A percentile compares a stretch with the other conserved stretches of the same genome.
phyloP scores from a whole-genome alignment of 371 early-diverging fungal species.

The Homolaphlyctis polyrhiza region DNA sequence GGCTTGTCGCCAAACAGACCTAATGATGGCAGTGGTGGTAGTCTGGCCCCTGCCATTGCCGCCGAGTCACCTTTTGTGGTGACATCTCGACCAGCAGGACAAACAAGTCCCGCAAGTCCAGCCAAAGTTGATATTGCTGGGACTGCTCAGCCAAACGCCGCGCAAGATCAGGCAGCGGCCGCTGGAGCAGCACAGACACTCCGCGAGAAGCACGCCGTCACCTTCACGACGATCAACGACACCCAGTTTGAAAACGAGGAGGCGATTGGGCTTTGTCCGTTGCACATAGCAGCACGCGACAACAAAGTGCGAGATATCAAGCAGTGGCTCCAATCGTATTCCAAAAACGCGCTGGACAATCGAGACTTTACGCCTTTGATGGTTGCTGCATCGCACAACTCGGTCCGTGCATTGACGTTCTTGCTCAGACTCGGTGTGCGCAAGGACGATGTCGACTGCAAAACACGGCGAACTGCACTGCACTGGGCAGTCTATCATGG shows the following conservation, averaged over 20 bases:
- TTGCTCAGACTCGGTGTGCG: not conserved
- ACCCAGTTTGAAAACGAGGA: not conserved
- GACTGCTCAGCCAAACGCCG: not conserved
- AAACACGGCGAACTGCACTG: not conserved
- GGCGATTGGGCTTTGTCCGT: not conserved
- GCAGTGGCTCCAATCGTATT: conserved; percentile 1
- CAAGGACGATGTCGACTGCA: not conserved
- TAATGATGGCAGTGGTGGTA: not conserved
- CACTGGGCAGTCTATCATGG: not conserved
- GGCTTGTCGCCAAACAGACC: not conserved
- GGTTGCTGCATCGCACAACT: conserved; percentile 5
- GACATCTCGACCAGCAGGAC: not conserved
- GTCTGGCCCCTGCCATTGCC: not conserved
- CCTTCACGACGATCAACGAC: too few species aligned
- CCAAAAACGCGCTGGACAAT: conserved; percentile 1
- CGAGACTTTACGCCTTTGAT: conserved; percentile 1
- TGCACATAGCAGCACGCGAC: conserved; percentile 1
- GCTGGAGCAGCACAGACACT: too few species aligned
- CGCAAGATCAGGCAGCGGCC: too few species aligned
- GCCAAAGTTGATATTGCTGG: not conserved
- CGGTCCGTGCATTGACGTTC: not conserved
- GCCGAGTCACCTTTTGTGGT: not conserved
- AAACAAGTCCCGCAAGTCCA: not conserved
- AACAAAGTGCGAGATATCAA: not conserved
- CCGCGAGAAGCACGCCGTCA: too few species aligned